Percentiles rank a stretch among this genome's conserved stretches.
These are phyloP conservation scores for Tricholoma hemisulphureum DNA, from an alignment of 768 basidiomycete species.

Conservation along the genomic window DNA sequence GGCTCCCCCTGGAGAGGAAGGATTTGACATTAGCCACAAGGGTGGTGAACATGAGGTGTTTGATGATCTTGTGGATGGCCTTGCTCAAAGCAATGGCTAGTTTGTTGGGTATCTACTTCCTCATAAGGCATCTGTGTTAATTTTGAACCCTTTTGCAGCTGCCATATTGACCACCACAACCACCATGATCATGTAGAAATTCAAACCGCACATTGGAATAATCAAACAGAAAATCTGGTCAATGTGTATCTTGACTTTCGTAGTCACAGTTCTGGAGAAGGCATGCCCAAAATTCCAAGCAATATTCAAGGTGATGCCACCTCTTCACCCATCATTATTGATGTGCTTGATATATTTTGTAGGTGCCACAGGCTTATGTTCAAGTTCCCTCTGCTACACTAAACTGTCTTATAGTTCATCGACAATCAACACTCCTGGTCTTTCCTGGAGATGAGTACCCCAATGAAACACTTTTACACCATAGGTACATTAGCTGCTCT, in stretches of 20 bases:
- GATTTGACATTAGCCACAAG: too few species aligned
- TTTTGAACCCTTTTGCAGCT: not conserved
- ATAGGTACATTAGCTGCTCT: slow-evolving; percentile 10
- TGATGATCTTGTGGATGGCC: slow-evolving; percentile 6
- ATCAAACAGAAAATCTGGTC: slow-evolving; percentile 8
- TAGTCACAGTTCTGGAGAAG: not conserved
- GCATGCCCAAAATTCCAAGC: not conserved
- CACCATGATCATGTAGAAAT: slow-evolving; percentile 5
- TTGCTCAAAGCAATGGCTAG: not conserved
- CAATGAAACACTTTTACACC: slow-evolving; percentile 9
- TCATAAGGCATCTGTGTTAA: too few species aligned
- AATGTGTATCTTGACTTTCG: slow-evolving; percentile 8
- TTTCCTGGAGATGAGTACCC: slow-evolving; percentile 3
- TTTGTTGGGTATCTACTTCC: too few species aligned
- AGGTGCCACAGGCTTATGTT: not conserved
- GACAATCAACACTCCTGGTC: not conserved
- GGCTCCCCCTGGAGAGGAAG: too few species aligned
- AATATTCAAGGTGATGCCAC: not conserved
- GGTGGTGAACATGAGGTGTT: too few species aligned
- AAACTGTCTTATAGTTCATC: not conserved
- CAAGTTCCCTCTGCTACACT: not conserved
- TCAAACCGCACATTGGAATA: slow-evolving; percentile 7
- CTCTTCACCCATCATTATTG: not conserved
- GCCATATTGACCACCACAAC: slow-evolving; percentile 1
- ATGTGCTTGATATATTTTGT: too few species aligned